A percentile compares a stretch with the other conserved stretches of the same genome.
Evolutionary conservation across 768 basidiomycete species (phyloP).

Genomic region (Amanita rubescens): DNA sequence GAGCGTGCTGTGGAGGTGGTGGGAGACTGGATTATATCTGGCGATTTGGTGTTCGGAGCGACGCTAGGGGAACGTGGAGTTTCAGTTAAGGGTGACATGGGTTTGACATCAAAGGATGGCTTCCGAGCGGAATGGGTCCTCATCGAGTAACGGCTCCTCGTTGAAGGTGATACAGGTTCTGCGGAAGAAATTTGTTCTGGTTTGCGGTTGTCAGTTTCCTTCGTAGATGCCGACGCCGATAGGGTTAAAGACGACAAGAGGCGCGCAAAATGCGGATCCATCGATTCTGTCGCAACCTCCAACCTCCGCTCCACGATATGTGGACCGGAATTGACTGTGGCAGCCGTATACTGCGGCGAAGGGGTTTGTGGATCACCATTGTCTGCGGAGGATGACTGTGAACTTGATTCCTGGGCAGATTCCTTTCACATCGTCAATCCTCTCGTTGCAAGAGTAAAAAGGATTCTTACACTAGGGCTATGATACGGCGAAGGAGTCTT

Average conservation of each 20-base stretch:
- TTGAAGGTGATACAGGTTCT: neutral
- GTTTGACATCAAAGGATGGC: neutral
- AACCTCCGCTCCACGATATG: conserved; percentile 24
- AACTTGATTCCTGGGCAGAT: conserved; percentile 54
- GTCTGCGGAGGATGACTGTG: conserved; percentile 55
- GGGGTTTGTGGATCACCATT: conserved; percentile 57
- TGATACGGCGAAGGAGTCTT: conserved; percentile 7
- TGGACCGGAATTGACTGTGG: conserved; percentile 25
- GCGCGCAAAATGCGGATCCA: conserved; percentile 69
- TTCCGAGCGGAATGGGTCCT: neutral
- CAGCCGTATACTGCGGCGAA: conserved; percentile 48
- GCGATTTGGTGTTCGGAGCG: neutral
- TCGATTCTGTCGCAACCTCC: conserved; percentile 23
- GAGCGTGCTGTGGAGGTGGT: conserved; percentile 11
- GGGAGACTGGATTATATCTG: neutral
- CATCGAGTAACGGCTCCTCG: neutral
- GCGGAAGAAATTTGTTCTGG: neutral
- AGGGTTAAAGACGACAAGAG: conserved; percentile 55
- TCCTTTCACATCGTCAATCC: conserved; percentile 20
- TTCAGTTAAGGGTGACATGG: neutral
- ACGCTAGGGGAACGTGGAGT: neutral
- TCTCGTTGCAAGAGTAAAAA: conserved; percentile 3
- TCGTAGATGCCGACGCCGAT: conserved; percentile 33
- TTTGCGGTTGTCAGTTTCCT: neutral
- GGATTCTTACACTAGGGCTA: conserved; percentile 4